Evolutionary conservation across 23 red algal species (phyloP).

Genomic region (Chondrus crispus): DNA sequence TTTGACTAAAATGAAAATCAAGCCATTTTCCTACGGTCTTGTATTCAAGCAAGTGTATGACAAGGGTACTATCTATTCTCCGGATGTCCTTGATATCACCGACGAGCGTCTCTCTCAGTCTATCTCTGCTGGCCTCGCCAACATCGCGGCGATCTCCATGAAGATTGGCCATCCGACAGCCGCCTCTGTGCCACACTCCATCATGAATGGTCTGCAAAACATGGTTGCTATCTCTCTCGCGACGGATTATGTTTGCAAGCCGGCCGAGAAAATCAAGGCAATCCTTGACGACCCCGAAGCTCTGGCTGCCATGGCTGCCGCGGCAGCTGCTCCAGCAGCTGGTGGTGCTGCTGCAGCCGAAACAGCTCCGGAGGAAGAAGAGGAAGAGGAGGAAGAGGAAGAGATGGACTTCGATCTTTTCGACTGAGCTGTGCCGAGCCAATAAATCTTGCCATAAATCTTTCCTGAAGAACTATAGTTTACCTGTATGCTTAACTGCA

Average conservation of each 20-base stretch:
- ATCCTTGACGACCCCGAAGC: slow-evolving; percentile 95
- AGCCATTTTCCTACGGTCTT: slow-evolving; percentile 93
- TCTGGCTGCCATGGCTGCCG: slow-evolving; percentile 76
- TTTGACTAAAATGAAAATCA: slow-evolving; percentile 87
- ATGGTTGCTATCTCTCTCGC: slow-evolving; percentile 76
- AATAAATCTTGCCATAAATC: too few species aligned
- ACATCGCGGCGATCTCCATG: slow-evolving; percentile 87
- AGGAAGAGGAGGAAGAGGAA: slow-evolving; percentile 80
- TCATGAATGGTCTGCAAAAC: slow-evolving; percentile 70
- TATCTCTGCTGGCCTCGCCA: slow-evolving; percentile 61
- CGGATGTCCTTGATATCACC: slow-evolving; percentile 97
- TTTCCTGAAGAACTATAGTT: too few species aligned
- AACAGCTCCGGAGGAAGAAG: slow-evolving; percentile 30
- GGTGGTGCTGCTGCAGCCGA: slow-evolving; percentile 28
- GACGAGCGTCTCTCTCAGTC: slow-evolving; percentile 73
- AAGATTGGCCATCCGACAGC: slow-evolving; percentile 76
- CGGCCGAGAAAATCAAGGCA: slow-evolving; percentile 84
- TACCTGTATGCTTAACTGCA: too few species aligned
- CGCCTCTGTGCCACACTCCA: slow-evolving; percentile 87
- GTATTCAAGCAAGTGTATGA: slow-evolving; percentile 86
- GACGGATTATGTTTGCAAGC: slow-evolving; percentile 73
- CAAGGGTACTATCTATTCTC: slow-evolving; percentile 87
- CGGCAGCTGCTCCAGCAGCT: slow-evolving; percentile 49
- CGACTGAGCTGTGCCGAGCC: too few species aligned
- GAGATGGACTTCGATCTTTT: slow-evolving; percentile 74